These are phyloP conservation scores for Globisporangium cystogenes DNA, from an alignment of 352 stramenopile genomes.

Conservation along the genomic window DNA sequence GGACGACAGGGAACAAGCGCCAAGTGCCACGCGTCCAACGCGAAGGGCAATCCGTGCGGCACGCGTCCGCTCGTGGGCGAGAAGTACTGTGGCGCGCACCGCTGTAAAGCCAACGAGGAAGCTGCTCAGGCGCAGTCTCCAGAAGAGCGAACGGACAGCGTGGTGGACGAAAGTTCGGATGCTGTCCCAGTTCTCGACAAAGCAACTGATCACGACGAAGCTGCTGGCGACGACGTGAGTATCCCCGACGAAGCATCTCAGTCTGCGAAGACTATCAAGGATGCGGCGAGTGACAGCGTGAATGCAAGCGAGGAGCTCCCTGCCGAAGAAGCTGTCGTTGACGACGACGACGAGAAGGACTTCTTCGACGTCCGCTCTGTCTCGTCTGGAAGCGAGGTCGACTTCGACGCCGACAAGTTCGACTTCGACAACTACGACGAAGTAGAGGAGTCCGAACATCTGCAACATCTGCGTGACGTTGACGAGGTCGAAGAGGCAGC, in stretches of 20 bases:
- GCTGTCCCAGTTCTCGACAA: not conserved
- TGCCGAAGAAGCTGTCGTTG: slow-evolving; percentile 10
- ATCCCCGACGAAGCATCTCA: not conserved
- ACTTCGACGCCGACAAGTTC: slow-evolving; percentile 34
- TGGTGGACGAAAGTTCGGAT: not conserved
- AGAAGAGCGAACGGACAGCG: not conserved
- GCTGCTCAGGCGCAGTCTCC: not conserved
- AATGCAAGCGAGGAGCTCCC: not conserved
- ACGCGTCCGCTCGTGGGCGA: slow-evolving; percentile 16
- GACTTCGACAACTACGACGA: slow-evolving; percentile 48
- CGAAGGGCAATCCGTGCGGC: slow-evolving; percentile 44
- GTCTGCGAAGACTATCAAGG: not conserved
- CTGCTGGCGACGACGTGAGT: not conserved
- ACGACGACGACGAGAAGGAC: not conserved
- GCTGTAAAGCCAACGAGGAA: not conserved
- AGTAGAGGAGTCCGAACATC: slow-evolving; percentile 71
- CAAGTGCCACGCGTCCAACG: slow-evolving; percentile 29
- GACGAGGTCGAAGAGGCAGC: slow-evolving; percentile 48
- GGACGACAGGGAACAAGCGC: not conserved
- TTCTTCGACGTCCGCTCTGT: slow-evolving; percentile 13
- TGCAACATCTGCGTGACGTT: slow-evolving; percentile 82
- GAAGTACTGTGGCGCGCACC: slow-evolving; percentile 38
- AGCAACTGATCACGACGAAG: not conserved
- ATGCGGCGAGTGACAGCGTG: not conserved
- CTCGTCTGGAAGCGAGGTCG: slow-evolving; percentile 26